phyloP scores from a whole-genome alignment of 371 early-diverging fungal species.

The Mortierella sp. region DNA sequence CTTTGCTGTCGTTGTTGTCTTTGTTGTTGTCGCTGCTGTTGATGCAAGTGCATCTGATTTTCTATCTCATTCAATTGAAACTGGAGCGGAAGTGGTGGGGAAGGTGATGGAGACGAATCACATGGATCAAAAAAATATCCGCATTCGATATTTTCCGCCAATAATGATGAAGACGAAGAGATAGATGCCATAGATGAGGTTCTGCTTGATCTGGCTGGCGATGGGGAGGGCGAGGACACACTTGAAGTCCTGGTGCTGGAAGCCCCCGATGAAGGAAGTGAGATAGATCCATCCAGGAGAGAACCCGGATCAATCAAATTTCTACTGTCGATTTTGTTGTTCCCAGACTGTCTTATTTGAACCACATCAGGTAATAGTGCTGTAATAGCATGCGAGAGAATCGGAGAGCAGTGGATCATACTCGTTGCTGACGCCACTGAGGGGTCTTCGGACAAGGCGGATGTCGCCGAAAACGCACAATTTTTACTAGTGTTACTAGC shows the following conservation, averaged over 20 bases:
- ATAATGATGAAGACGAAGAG: slow-evolving; percentile 4
- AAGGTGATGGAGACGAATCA: slow-evolving; percentile 18
- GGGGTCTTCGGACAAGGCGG: not conserved
- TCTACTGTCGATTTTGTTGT: slow-evolving; percentile 1
- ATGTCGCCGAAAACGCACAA: not conserved
- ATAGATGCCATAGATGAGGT: slow-evolving; percentile 12
- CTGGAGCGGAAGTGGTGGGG: slow-evolving; percentile 17
- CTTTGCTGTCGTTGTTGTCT: not conserved
- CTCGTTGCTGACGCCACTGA: slow-evolving; percentile 10
- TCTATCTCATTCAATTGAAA: slow-evolving; percentile 2
- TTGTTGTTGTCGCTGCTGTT: slow-evolving; percentile 11
- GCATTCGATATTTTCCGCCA: not conserved
- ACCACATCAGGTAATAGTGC: slow-evolving; percentile 13
- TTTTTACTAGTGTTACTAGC: not conserved
- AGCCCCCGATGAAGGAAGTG: slow-evolving; percentile 1
- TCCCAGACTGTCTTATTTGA: not conserved
- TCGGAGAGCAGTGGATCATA: slow-evolving; percentile 44
- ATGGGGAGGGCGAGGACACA: slow-evolving; percentile 7
- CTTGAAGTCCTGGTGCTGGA: slow-evolving; percentile 11
- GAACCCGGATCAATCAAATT: slow-evolving; percentile 3
- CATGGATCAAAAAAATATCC: slow-evolving; percentile 3
- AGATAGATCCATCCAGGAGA: slow-evolving; percentile 10
- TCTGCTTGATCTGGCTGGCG: slow-evolving; percentile 17
- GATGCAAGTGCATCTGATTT: not conserved
- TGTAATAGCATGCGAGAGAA: slow-evolving; percentile 18